Conservation (phyloP, 441 rosid genomes). For the Erysimum cheiri region DNA sequence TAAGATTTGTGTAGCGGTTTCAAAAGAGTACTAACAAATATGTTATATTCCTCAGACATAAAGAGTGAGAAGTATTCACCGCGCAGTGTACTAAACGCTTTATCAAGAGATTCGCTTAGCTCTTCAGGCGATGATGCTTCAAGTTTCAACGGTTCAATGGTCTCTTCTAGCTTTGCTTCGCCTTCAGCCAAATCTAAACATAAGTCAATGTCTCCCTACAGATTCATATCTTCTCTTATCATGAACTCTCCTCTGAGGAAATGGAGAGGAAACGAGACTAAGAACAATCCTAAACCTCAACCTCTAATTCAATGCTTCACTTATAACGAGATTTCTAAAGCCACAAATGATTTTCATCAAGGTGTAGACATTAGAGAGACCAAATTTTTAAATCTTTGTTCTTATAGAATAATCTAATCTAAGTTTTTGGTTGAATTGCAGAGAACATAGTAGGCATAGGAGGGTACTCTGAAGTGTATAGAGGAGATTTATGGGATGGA, state of each 20-base stretch:
- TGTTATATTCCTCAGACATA: conserved; percentile 31
- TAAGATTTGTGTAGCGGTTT: neutral
- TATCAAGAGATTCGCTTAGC: conserved; percentile 57
- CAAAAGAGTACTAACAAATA: conserved; percentile 1
- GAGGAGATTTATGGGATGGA: conserved; percentile 80
- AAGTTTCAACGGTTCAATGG: conserved; percentile 58
- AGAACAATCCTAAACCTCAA: conserved; percentile 49
- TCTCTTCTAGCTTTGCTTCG: conserved; percentile 50
- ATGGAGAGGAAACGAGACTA: conserved; percentile 49
- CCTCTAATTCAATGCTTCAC: conserved; percentile 72
- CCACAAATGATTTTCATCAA: conserved; percentile 73
- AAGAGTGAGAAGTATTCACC: conserved; percentile 56
- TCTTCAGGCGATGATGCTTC: conserved; percentile 65
- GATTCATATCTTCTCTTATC: conserved; percentile 57
- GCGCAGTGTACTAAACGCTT: conserved; percentile 56
- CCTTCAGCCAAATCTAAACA: conserved; percentile 42
- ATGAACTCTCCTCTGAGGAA: conserved; percentile 60
- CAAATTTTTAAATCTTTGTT: neutral
- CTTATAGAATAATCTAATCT: neutral
- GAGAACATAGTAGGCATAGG: conserved; percentile 83
- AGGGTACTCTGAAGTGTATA: conserved; percentile 90
- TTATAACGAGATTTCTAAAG: conserved; percentile 71
- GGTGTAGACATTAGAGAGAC: conserved; percentile 51
- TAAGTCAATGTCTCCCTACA: conserved; percentile 55
- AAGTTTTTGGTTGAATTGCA: conserved; percentile 40